These are phyloP conservation scores for Bipolaris oryzae DNA, from an alignment of 2,329 filamentous ascomycete genomes.

Conservation along the genomic window DNA sequence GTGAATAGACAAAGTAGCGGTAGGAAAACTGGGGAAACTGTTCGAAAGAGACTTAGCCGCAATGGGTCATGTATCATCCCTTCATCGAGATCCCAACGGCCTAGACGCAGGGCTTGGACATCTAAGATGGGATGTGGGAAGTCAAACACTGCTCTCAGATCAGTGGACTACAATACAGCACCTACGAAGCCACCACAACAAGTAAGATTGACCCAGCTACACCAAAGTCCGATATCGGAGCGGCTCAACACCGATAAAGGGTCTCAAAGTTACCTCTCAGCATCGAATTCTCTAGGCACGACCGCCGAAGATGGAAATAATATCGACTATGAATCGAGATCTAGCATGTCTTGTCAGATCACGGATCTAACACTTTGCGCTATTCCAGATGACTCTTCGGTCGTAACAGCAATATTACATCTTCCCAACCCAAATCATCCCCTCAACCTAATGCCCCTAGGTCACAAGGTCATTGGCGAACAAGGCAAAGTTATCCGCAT, in stretches of 20 bases:
- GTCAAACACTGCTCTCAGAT: conserved; percentile 11
- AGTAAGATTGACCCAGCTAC: conserved; percentile 2
- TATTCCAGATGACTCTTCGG: conserved; percentile 3
- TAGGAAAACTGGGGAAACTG: conserved; percentile 3
- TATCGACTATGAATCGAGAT: background rate
- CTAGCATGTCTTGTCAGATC: conserved; percentile 4
- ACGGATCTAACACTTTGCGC: conserved; percentile 2
- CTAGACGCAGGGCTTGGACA: background rate
- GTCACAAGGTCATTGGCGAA: conserved; percentile 5
- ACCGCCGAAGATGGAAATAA: background rate
- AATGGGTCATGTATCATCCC: background rate
- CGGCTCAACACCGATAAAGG: background rate
- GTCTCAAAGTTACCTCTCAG: background rate
- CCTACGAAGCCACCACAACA: conserved; percentile 4
- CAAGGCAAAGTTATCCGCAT: conserved; percentile 4
- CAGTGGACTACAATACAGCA: conserved; percentile 3
- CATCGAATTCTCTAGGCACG: background rate
- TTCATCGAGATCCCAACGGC: conserved; percentile 3
- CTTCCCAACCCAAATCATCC: background rate
- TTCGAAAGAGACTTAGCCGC: conserved; percentile 1
- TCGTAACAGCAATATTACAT: background rate
- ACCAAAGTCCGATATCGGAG: background rate
- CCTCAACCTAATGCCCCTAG: background rate
- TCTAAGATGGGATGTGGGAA: background rate
- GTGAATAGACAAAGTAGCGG: conserved; percentile 1